These are phyloP conservation scores for Drechslerella coelobrocha DNA, from an alignment of 2,329 filamentous ascomycete species.

Conservation along the genomic window DNA sequence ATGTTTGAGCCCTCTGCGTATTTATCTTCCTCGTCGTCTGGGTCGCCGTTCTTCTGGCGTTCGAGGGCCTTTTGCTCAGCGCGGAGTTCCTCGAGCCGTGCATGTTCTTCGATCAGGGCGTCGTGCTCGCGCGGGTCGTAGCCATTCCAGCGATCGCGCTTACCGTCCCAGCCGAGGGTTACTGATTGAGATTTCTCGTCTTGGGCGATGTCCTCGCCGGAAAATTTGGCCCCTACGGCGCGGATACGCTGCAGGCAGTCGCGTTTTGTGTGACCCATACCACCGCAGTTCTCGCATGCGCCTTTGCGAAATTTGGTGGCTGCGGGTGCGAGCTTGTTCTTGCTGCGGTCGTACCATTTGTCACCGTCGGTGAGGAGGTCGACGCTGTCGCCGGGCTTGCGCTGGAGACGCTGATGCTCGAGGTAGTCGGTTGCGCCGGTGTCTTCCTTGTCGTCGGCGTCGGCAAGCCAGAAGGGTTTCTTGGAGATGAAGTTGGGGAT, in stretches of 20 bases:
- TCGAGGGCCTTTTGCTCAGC: slow-evolving; percentile 60
- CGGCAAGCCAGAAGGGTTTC: slow-evolving; percentile 90
- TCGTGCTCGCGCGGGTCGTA: slow-evolving; percentile 88
- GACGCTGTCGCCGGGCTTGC: slow-evolving; percentile 67
- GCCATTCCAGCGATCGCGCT: slow-evolving; percentile 97
- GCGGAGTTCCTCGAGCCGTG: slow-evolving; percentile 80
- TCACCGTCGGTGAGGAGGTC: slow-evolving; percentile 63
- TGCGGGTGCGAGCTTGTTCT: slow-evolving; percentile 75
- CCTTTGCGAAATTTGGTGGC: slow-evolving; percentile 98
- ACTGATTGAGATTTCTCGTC: slow-evolving; percentile 88
- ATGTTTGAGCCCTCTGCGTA: slow-evolving; percentile 97
- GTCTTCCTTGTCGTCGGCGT: slow-evolving; percentile 74
- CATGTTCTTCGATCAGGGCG: slow-evolving; percentile 85
- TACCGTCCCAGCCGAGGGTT: slow-evolving; percentile 91
- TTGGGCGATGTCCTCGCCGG: slow-evolving; percentile 88
- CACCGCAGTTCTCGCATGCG: slow-evolving; percentile 96
- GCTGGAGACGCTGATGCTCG: slow-evolving; percentile 88
- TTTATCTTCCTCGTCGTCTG: slow-evolving; percentile 67
- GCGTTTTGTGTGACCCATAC: slow-evolving; percentile 94
- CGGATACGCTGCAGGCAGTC: slow-evolving; percentile 89
- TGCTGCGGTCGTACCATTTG: slow-evolving; percentile 92
- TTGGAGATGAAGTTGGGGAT: slow-evolving; percentile 98
- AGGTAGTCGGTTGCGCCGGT: slow-evolving; percentile 72
- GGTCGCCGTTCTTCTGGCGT: slow-evolving; percentile 63
- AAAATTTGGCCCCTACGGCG: slow-evolving; percentile 89